Percentiles rank a stretch among this genome's conserved stretches.
Conservation (phyloP, 371 early-diverging fungal genomes). For the Mucor mucedo region DNA sequence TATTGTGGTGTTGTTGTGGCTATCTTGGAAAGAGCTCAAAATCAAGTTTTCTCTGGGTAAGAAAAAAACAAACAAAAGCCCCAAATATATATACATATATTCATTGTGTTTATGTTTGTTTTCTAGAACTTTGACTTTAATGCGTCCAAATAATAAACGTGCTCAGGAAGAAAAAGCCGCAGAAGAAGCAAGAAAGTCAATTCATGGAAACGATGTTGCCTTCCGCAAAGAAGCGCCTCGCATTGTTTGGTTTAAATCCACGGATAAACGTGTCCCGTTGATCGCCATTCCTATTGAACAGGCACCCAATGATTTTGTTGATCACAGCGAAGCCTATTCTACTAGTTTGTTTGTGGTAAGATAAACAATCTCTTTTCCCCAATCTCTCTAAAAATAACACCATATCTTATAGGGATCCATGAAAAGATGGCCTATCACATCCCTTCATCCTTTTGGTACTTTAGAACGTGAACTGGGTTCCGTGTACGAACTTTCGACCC, state of each 20-base stretch:
- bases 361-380: too few relatives aligned
- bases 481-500: constrained; percentile 68
- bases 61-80: constrained; percentile 16
- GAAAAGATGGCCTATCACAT: constrained; percentile 74
- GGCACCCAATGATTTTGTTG: constrained; percentile 70
- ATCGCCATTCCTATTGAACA: constrained; percentile 76
- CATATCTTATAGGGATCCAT: constrained; percentile 61
- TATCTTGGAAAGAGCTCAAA: constrained; percentile 66
- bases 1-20: constrained; percentile 73
- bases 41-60: constrained; percentile 71
- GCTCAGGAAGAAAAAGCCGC: constrained; percentile 53
- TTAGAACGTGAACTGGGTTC: constrained; percentile 70
- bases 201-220: constrained; percentile 18
- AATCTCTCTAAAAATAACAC: too few relatives aligned
- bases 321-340: constrained; percentile 57
- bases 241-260: constrained; percentile 86
- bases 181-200: constrained; percentile 12
- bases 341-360: constrained; percentile 54
- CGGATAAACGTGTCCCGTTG: constrained; percentile 79
- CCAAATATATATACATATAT: too few relatives aligned
- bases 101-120: constrained; percentile 14
- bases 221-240: constrained; percentile 43
- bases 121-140: constrained; percentile 54
- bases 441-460: constrained; percentile 74
- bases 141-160: constrained; percentile 65